These are phyloP conservation scores for Canavalia ensiformis DNA, from an alignment of 306 rosid species.

Conservation along the genomic window DNA sequence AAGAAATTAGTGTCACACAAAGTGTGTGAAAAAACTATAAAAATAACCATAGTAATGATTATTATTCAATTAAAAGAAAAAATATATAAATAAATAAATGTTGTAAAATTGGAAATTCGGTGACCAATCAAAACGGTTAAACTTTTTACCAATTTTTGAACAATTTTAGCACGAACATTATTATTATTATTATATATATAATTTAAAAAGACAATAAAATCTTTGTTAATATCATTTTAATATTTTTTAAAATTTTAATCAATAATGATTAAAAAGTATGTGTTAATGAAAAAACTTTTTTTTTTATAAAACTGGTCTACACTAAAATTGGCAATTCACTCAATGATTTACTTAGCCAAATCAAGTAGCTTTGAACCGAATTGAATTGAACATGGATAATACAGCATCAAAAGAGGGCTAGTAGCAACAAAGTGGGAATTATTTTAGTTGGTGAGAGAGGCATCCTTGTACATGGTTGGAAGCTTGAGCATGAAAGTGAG, in stretches of 20 bases:
- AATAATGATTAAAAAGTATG: background rate
- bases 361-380: background rate
- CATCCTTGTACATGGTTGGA: conserved; percentile 13
- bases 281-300: background rate
- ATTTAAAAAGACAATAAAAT: background rate
- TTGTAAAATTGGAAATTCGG: background rate
- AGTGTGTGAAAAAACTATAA: background rate
- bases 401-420: background rate
- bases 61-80: background rate
- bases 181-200: background rate
- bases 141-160: background rate
- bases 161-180: background rate
- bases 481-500: conserved; percentile 43
- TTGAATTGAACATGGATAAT: conserved; percentile 2
- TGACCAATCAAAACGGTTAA: background rate
- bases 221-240: background rate
- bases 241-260: background rate
- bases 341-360: background rate
- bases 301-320: background rate
- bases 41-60: background rate
- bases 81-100: background rate
- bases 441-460: background rate
- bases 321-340: background rate
- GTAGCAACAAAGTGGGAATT: conserved; percentile 14
- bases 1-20: background rate